phyloP scores from a whole-genome alignment of 2,329 filamentous ascomycete genomes.

The Pseudogymnoascus sp. region DNA sequence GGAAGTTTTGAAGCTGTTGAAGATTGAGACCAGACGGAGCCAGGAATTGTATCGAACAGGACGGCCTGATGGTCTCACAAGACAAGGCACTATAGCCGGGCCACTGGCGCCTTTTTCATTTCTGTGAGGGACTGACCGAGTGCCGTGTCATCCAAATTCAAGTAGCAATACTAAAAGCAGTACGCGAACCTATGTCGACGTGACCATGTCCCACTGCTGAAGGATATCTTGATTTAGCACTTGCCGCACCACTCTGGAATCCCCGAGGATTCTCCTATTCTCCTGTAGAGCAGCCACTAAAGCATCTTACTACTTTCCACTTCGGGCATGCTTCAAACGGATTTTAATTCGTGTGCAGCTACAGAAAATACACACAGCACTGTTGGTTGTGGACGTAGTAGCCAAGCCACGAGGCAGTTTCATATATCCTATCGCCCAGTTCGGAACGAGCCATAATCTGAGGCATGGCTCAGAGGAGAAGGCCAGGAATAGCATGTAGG shows the following conservation, averaged over 20 bases:
- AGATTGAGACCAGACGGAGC: not conserved
- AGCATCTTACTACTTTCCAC: not conserved
- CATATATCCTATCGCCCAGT: too few species aligned
- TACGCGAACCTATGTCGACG: not conserved
- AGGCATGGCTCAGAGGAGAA: too few species aligned
- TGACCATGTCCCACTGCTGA: not conserved
- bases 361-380: not conserved
- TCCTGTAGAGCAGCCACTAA: not conserved
- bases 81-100: not conserved
- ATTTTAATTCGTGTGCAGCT: not conserved
- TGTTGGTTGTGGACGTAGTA: not conserved
- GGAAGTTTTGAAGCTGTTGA: too few species aligned
- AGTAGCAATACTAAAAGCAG: not conserved
- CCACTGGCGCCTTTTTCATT: not conserved
- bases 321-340: not conserved
- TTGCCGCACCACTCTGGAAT: not conserved
- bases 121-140: not conserved
- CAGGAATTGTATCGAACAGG: not conserved
- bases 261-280: not conserved
- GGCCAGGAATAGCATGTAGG: not conserved
- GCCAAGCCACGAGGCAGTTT: not conserved
- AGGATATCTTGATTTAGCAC: not conserved
- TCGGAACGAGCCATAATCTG: too few species aligned
- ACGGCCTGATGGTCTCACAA: not conserved
- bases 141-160: not conserved